Conservation (phyloP, 139 green algal genomes). For the Ulvella scutata region DNA sequence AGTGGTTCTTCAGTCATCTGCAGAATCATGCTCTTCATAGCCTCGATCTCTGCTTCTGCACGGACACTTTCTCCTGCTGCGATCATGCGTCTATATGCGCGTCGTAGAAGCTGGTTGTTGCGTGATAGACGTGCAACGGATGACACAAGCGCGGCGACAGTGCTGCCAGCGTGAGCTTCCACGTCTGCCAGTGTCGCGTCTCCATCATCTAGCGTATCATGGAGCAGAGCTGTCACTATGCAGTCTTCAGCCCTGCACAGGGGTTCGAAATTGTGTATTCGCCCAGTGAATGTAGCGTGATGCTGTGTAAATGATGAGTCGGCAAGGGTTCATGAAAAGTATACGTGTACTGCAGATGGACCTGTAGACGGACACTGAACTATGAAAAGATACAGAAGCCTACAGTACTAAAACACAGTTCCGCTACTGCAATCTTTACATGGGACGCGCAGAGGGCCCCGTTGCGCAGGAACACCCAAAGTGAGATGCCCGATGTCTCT, state of each 20-base stretch:
- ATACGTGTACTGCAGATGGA: too few relatives aligned
- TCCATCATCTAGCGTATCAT: constrained; percentile 92
- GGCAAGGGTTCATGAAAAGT: too few relatives aligned
- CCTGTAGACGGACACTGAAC: too few relatives aligned
- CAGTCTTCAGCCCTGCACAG: constrained; percentile 45
- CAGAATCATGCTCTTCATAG: constrained; percentile 53
- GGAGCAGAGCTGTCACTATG: constrained; percentile 74
- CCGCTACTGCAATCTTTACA: too few relatives aligned
- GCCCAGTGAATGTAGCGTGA: too few relatives aligned
- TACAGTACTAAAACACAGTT: too few relatives aligned
- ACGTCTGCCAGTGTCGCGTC: constrained; percentile 31
- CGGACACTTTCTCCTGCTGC: background rate
- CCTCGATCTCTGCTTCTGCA: constrained; percentile 15
- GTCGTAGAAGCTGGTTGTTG: constrained; percentile 76
- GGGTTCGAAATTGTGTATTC: too few relatives aligned
- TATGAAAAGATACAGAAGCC: too few relatives aligned
- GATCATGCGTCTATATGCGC: constrained; percentile 14
- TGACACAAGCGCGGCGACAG: constrained; percentile 57
- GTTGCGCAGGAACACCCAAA: too few relatives aligned
- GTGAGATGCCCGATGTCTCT: too few relatives aligned
- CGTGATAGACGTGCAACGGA: constrained; percentile 64
- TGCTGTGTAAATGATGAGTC: too few relatives aligned
- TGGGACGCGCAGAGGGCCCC: too few relatives aligned
- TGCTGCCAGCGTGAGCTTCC: constrained; percentile 38
- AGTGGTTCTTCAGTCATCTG: constrained; percentile 63